A percentile compares a stretch with the other conserved stretches of the same genome.
Conservation (phyloP, 352 stramenopile species). For the Globisporangium abappressorium region DNA sequence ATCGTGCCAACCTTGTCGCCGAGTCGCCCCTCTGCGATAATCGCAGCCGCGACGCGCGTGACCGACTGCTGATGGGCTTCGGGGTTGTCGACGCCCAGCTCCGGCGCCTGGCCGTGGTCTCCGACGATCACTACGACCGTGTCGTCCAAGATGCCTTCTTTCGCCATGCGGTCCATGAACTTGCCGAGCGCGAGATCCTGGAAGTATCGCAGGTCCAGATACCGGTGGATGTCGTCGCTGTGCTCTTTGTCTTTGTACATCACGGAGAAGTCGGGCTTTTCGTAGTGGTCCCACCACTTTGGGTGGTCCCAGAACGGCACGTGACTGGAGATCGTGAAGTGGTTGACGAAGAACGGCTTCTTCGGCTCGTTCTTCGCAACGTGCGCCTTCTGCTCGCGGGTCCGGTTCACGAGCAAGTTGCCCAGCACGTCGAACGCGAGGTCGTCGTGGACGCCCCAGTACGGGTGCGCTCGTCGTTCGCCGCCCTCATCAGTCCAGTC, state of each 20-base stretch:
- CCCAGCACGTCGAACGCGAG: slow-evolving; percentile 41
- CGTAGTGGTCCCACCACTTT: slow-evolving; percentile 30
- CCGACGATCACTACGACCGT: no score
- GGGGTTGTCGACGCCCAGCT: not conserved
- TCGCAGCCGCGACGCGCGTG: not conserved
- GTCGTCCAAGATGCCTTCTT: no score
- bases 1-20: not conserved
- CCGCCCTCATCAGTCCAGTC: slow-evolving; percentile 23
- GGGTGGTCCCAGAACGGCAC: slow-evolving; percentile 31
- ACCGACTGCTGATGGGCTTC: not conserved
- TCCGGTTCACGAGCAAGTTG: slow-evolving; percentile 45
- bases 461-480: slow-evolving; percentile 12
- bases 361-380: slow-evolving; percentile 22
- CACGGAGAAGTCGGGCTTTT: slow-evolving; percentile 31
- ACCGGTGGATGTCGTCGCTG: no score
- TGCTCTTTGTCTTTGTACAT: slow-evolving; percentile 23
- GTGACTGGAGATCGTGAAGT: slow-evolving; percentile 63
- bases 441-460: slow-evolving; percentile 58
- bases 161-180: no score
- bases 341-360: slow-evolving; percentile 47
- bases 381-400: slow-evolving; percentile 26
- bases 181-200: no score
- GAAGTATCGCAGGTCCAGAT: no score
- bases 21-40: not conserved
- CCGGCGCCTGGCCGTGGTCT: not conserved